Evolutionary conservation across 106 monocot species (phyloP).

Genomic region (Phalaenopsis equestris): DNA sequence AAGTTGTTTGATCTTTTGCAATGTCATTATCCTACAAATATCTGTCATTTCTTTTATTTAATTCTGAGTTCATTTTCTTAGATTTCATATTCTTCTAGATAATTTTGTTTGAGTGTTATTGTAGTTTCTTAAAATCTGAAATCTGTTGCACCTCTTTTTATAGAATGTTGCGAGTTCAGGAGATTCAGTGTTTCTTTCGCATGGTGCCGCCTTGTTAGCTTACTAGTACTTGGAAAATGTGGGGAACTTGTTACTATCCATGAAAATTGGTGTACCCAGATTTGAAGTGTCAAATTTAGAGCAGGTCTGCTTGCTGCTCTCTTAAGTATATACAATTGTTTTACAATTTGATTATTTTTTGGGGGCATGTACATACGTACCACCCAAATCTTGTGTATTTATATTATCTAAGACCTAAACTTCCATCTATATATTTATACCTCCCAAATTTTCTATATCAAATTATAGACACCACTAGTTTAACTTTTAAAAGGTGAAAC

Average conservation of each 20-base stretch:
- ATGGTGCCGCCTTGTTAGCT: constrained; percentile 78
- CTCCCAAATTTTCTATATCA: too few relatives aligned
- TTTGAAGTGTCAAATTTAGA: constrained; percentile 97
- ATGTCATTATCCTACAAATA: constrained; percentile 16
- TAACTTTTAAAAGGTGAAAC: too few relatives aligned
- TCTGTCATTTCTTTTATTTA: not conserved
- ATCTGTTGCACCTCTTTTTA: not conserved
- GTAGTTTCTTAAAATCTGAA: not conserved
- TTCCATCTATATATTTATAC: too few relatives aligned
- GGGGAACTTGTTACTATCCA: constrained; percentile 78
- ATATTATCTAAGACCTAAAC: too few relatives aligned
- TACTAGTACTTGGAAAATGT: constrained; percentile 98
- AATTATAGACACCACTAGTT: too few relatives aligned
- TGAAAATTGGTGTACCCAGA: constrained; percentile 74
- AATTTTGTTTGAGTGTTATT: not conserved
- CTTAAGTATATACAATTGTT: not conserved
- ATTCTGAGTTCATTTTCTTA: not conserved
- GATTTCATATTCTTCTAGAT: not conserved
- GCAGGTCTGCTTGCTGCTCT: constrained; percentile 41
- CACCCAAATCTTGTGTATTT: too few relatives aligned
- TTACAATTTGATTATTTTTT: too few relatives aligned
- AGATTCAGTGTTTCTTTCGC: constrained; percentile 49
- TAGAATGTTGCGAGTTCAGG: constrained; percentile 73
- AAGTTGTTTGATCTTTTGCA: constrained; percentile 84
- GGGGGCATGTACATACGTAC: too few relatives aligned